A percentile compares a stretch with the other conserved stretches of the same genome.
phyloP scores from a whole-genome alignment of 2,329 filamentous ascomycete genomes.

The Colletotrichum lini region DNA sequence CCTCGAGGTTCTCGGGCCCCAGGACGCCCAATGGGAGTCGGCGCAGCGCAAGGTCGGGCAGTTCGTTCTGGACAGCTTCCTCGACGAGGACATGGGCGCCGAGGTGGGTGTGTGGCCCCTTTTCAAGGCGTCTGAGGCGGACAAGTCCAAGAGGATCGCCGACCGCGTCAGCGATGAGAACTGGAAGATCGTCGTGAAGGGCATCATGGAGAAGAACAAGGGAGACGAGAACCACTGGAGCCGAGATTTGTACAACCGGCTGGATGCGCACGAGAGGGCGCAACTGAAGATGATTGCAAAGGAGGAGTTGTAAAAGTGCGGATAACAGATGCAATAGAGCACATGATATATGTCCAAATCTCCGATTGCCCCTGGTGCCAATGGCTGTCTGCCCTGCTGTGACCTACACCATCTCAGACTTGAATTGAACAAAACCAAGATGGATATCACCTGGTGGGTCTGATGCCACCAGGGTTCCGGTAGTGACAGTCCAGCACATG shows the following conservation, averaged over 20 bases:
- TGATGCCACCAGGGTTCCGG: conserved; percentile 3
- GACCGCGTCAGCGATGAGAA: conserved; percentile 37
- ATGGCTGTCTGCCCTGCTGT: neutral
- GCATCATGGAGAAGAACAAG: conserved; percentile 35
- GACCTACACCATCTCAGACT: neutral
- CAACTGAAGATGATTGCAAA: conserved; percentile 40
- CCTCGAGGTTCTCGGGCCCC: conserved; percentile 65
- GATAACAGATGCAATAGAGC: conserved; percentile 2
- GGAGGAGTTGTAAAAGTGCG: conserved; percentile 49
- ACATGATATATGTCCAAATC: conserved; percentile 24
- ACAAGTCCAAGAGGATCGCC: conserved; percentile 36
- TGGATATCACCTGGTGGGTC: neutral
- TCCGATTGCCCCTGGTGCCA: neutral
- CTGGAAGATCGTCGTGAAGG: conserved; percentile 37
- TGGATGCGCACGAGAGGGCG: conserved; percentile 39
- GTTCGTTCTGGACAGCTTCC: conserved; percentile 74
- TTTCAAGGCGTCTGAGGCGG: conserved; percentile 38
- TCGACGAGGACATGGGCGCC: conserved; percentile 77
- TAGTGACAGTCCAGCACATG: conserved; percentile 5
- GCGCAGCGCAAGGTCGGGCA: conserved; percentile 70
- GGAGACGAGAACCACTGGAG: conserved; percentile 42
- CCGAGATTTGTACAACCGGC: conserved; percentile 30
- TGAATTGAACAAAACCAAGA: neutral
- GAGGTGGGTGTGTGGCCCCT: conserved; percentile 69
- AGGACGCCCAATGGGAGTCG: conserved; percentile 63